Evolutionary conservation across 2,329 filamentous ascomycete species (phyloP).

Genomic region (Cryphonectria radicalis): DNA sequence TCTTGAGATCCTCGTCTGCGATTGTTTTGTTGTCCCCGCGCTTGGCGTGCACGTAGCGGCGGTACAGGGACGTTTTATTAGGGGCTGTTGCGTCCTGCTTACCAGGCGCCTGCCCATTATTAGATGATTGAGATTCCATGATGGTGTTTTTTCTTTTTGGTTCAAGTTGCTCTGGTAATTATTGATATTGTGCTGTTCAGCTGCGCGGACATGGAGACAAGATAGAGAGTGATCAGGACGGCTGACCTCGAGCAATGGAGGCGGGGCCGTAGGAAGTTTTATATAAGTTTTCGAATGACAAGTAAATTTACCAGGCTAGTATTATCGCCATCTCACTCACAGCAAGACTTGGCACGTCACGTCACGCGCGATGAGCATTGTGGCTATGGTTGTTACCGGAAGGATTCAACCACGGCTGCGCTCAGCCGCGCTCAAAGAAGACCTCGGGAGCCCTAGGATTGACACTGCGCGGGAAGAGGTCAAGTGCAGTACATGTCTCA

Average conservation of each 20-base stretch:
- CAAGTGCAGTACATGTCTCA: too few species aligned
- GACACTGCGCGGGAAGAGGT: too few species aligned
- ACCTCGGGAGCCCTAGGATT: neutral
- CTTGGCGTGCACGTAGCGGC: slow-evolving; percentile 33
- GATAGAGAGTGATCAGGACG: neutral
- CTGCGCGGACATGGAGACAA: too few species aligned
- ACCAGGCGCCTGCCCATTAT: neutral
- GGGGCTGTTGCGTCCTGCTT: neutral
- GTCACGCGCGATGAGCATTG: neutral
- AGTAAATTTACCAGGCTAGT: neutral
- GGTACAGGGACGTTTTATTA: slow-evolving; percentile 32
- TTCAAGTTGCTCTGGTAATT: neutral
- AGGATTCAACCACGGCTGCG: neutral
- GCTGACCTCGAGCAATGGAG: too few species aligned
- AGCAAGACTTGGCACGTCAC: neutral
- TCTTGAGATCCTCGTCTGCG: slow-evolving; percentile 27
- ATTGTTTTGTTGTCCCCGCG: slow-evolving; percentile 34
- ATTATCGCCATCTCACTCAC: too few species aligned
- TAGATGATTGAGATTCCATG: neutral
- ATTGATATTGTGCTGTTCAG: neutral
- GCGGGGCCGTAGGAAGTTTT: too few species aligned
- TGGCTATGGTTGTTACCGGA: neutral
- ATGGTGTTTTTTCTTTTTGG: neutral
- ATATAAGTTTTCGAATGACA: too few species aligned
- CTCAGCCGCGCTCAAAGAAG: neutral